Base-by-base conservation (phyloP, 768 basidiomycete genomes). In the Suillus subalutaceus region DNA sequence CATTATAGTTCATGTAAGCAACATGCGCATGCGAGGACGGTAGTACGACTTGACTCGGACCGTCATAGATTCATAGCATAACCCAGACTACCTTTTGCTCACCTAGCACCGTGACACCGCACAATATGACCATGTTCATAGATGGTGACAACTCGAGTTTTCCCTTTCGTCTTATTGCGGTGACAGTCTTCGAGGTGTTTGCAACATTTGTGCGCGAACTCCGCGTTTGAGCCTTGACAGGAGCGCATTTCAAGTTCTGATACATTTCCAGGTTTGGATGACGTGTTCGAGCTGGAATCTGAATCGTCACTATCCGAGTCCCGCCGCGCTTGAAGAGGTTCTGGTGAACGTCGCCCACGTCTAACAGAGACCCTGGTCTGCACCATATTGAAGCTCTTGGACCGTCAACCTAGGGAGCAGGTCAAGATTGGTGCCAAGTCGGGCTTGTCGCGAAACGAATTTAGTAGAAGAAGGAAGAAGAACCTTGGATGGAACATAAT, bases 141-240 rank as follows among this genome's bases (percentile, higher is more conserved):
- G 80, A 75, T 65, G 77, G 71, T 77, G 82, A 79, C 63, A 57
- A 63, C 44, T 58, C 40, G 16, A 40, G 59, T 52, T 26, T 23
- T 26, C 53, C 59, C n/a, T 44, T 62, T 16, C 65, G 35, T 53
- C 55, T 58, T 58, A 23, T 38, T 13, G 15, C 13, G 8, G 57
- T 16, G n/a, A 38, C 13, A 8, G 37, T 38, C 37, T 9, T 9
- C 57, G 7, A 58, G n/a, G n/a, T 13, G 7, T 20, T 56, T 16
- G 32, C 55, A n/a, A 56, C 10, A 20, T 35, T 55, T 10, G 18
- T 35, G 55, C 20, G 10, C 18, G 20, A 56, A 56, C 20, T 32
- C 55, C 10, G 8, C 20, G 26, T 56, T 32, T 56, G 18, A 6
- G 20, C n/a, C 12, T 50, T 56, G 32, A 12, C 10, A n/a, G 9